Base-by-base conservation (phyloP, 352 stramenopile species). In the Phytophthora cajani region DNA sequence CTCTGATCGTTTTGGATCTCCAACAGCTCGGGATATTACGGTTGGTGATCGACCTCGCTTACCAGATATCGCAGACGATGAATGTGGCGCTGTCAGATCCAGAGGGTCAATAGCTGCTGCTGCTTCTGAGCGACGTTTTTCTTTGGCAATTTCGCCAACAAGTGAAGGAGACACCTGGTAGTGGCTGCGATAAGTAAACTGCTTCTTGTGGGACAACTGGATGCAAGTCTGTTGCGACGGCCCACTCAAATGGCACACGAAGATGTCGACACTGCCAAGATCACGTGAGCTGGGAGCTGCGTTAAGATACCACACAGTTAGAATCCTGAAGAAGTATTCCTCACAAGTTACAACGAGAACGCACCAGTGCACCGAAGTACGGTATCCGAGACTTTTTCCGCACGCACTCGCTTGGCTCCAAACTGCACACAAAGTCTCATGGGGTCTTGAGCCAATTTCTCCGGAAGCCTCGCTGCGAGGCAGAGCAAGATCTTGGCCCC, bases 401-500 rank as follows among this genome's bases (percentile, higher is more conserved):
- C 87, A 19, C 71, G 67, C 5, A 81, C 80, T 56, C 76, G 73
- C 6, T 64, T 74, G 8, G 57, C 14, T 19, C 88, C 89, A 80
- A 96, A 96, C 62, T 92, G 84, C 16, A 96, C 86, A 65, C 89
- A 91, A 2, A 96, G 62, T 17, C 72, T 71, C 19, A 67, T 71
- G 19, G 67, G 38, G 44, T 85, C 62, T 42, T 77, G 50, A 16
- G 46, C 30, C 3, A 67, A 16, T 33, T 50, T 60, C 9, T 78
- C 44, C 14, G 77, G 67, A 21, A 93, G 66, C 14, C 78, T 81
- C 23, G 82, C 62, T 33, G 80, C 84, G 6, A 94, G 61, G 38
- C 89, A 96, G 16, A 96, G 85, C n/a, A 96, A 62, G 19, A 96
- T 77, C 66, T 96, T 96, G 19, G 89, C 86, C 19, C 89, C 89